phyloP scores from a whole-genome alignment of 78 protist species.

The Bigelowiella natans region DNA sequence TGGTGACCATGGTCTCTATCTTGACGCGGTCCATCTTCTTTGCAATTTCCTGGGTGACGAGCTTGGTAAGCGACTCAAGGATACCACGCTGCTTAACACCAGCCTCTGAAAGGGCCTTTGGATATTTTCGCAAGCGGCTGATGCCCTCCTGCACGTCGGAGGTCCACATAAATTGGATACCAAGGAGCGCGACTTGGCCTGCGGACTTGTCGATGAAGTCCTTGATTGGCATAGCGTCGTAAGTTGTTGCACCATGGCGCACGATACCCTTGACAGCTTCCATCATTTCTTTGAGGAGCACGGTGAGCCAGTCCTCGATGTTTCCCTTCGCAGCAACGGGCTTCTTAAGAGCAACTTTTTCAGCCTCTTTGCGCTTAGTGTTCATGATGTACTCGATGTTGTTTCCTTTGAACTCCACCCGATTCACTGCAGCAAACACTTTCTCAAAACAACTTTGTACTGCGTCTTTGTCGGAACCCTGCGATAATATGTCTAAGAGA shows the following conservation, averaged over 20 bases:
- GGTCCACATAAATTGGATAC: slow-evolving; percentile 75
- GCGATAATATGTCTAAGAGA: slow-evolving; percentile 72
- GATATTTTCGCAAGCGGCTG: not conserved
- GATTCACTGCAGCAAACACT: slow-evolving; percentile 47
- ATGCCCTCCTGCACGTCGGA: slow-evolving; percentile 26
- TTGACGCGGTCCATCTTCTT: slow-evolving; percentile 37
- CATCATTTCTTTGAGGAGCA: slow-evolving; percentile 6
- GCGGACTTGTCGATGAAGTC: slow-evolving; percentile 40
- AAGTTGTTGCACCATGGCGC: slow-evolving; percentile 4
- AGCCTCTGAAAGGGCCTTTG: not conserved
- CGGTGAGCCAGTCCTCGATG: slow-evolving; percentile 68
- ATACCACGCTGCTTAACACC: not conserved
- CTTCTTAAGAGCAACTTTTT: slow-evolving; percentile 23
- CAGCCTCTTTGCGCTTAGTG: slow-evolving; percentile 32
- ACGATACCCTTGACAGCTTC: not conserved
- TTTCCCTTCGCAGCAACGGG: slow-evolving; percentile 52
- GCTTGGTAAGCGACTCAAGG: slow-evolving; percentile 23
- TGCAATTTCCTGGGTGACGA: slow-evolving; percentile 25
- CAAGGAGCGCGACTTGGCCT: slow-evolving; percentile 57
- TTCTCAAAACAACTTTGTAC: slow-evolving; percentile 5
- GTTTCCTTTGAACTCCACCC: slow-evolving; percentile 37
- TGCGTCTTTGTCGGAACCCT: slow-evolving; percentile 20
- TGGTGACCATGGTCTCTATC: slow-evolving; percentile 71
- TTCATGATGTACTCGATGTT: not conserved
- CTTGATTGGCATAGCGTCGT: slow-evolving; percentile 9